Conservation (phyloP, 108 stramenopile genomes). For the Cyclotella sp. region DNA sequence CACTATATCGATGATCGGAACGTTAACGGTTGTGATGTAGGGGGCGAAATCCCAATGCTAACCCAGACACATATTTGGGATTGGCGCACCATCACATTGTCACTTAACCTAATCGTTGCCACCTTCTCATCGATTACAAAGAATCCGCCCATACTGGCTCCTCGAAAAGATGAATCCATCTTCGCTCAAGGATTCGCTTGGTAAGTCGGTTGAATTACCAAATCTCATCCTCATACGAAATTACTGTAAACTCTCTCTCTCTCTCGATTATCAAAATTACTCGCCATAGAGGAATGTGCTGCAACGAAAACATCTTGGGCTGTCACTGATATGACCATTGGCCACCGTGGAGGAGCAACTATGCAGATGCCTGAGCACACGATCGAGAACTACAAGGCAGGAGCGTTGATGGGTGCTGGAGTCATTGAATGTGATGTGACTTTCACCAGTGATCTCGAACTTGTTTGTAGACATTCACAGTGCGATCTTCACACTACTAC, state of each 20-base stretch:
- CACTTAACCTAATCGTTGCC: background rate
- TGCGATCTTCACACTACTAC: conserved; percentile 83
- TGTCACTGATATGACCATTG: conserved; percentile 69
- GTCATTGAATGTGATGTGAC: conserved; percentile 86
- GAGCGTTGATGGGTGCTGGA: conserved; percentile 63
- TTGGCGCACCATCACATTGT: background rate
- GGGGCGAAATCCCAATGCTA: background rate
- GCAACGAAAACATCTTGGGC: conserved; percentile 28
- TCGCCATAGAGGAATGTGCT: conserved; percentile 54
- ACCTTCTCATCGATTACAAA: background rate
- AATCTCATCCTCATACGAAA: background rate
- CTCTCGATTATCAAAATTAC: background rate
- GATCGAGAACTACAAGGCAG: conserved; percentile 57
- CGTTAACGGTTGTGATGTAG: too few species aligned
- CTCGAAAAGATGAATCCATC: conserved; percentile 60
- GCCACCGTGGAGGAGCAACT: conserved; percentile 81
- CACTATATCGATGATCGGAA: background rate
- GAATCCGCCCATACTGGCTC: conserved; percentile 63
- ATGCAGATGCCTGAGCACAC: conserved; percentile 76
- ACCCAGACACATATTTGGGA: background rate
- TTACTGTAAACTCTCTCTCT: background rate
- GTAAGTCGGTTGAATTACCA: conserved; percentile 30
- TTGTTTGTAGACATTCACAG: conserved; percentile 77
- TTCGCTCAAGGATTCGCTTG: conserved; percentile 58
- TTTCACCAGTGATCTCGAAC: conserved; percentile 71